phyloP scores from a whole-genome alignment of 1,284 basidiomycete genomes.

The Hortiboletus rubellus region DNA sequence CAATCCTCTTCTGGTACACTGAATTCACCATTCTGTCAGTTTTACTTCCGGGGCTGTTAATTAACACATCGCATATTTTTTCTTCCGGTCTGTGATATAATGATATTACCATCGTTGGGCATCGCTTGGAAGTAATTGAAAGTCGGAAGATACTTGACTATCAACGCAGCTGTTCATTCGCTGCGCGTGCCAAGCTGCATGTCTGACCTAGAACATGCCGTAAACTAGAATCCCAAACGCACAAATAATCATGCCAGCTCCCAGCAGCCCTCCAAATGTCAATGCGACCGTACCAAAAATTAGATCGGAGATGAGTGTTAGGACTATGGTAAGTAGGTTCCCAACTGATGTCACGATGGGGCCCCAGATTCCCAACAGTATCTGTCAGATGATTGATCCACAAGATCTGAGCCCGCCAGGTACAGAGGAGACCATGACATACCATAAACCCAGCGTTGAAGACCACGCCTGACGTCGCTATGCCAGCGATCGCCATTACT shows the following conservation, averaged over 20 bases:
- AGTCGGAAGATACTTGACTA: background rate
- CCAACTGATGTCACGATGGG: constrained; percentile 84
- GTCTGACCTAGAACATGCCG: constrained; percentile 53
- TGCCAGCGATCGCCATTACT: constrained; percentile 54
- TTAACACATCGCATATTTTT: constrained; percentile 38
- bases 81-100: constrained; percentile 36
- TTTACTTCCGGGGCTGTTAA: constrained; percentile 33
- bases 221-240: constrained; percentile 74
- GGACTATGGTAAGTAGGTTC: constrained; percentile 79
- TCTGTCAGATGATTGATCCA: constrained; percentile 41
- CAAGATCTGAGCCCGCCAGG: constrained; percentile 3
- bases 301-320: constrained; percentile 74
- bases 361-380: constrained; percentile 79
- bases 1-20: constrained; percentile 15
- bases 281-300: constrained; percentile 60
- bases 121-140: constrained; percentile 1
- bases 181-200: background rate
- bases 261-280: constrained; percentile 63
- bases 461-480: constrained; percentile 62
- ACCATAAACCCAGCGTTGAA: constrained; percentile 83
- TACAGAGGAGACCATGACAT: constrained; percentile 16
- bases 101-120: constrained; percentile 30
- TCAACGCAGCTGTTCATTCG: background rate
- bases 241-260: constrained; percentile 66
- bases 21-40: constrained; percentile 17